Base-by-base conservation (phyloP, 2,329 filamentous ascomycete species). In the Penicillium sp. region DNA sequence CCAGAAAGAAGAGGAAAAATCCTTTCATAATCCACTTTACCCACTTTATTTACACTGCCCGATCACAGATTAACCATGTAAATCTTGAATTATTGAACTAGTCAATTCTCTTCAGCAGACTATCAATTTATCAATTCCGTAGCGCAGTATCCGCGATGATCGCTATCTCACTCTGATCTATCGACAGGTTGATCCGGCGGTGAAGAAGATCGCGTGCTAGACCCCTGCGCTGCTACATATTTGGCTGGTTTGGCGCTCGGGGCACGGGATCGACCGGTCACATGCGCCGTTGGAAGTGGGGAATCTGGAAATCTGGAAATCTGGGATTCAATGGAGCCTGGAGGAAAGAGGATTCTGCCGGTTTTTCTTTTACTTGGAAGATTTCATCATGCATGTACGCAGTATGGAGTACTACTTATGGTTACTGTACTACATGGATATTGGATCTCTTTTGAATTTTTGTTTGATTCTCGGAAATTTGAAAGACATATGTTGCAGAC, bases 81-180 rank as follows among this genome's bases (percentile, higher is more conserved):
- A 25, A 25, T 25, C 4, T 25, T 25, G 7, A 25, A 25, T 25
- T 25, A 25, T 25, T 25, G 22, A 27, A 27, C 47, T 50, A 50
- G 30, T 46, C 25, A 46, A 46, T 12, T 33, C 27, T 33, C 44
- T 49, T 49, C 33, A 44, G 16, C 25, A 30, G 25, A 36, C 39
- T 37, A 44, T 37, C 18, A 37, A 28, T 5, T 5, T 37, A 44
- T 37, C 18, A 37, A 28, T 5, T 5, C 38, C 35, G 28, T 58
- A 56, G 46, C 45, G 49, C 41, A 49, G 44, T 50, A 59, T 58
- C 58, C 58, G 59, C 54, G 56, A 36, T 41, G 57, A 60, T 61
- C 57, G 49, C 55, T 50, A 54, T 52, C 33, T 29, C 44, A 39
- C 50, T 54, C 53, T 48, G 57, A 54, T 57, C 47, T 49, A 37